Evolutionary conservation across 2,329 filamentous ascomycete genomes (phyloP).

Genomic region (Teratosphaeria nubilosa): DNA sequence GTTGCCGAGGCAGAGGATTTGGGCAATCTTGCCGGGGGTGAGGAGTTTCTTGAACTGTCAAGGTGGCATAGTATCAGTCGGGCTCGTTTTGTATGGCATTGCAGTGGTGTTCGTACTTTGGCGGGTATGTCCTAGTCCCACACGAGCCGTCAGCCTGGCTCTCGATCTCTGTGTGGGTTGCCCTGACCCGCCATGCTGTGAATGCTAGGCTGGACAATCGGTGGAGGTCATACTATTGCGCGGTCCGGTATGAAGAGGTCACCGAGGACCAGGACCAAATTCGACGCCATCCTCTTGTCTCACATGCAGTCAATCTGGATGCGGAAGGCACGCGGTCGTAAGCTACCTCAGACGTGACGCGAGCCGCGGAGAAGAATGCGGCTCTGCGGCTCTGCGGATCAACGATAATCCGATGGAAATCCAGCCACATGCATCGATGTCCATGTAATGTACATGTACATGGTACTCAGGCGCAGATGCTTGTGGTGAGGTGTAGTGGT

Average conservation of each 20-base stretch:
- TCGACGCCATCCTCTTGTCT: conserved; percentile 56
- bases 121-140: conserved; percentile 60
- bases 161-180: conserved; percentile 1
- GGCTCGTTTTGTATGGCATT: neutral
- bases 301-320: neutral
- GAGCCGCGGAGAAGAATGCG: no score
- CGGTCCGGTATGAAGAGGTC: conserved; percentile 91
- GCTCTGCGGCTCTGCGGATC: neutral
- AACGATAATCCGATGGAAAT: neutral
- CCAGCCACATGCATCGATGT: no score
- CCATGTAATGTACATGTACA: no score
- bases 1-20: conserved; percentile 50
- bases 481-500: neutral
- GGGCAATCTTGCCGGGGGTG: conserved; percentile 48
- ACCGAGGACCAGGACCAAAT: conserved; percentile 82
- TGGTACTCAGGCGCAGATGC: no score
- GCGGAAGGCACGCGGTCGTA: neutral
- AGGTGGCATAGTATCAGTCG: conserved; percentile 1
- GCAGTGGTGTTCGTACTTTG: conserved; percentile 50
- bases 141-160: conserved; percentile 15
- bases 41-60: conserved; percentile 45
- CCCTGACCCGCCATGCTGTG: neutral
- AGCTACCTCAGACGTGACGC: neutral
- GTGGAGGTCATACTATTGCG: conserved; percentile 51
- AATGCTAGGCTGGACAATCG: conserved; percentile 3